A percentile compares a stretch with the other conserved stretches of the same genome.
Evolutionary conservation across 192 early-diverging fungal genomes (phyloP).

Genomic region (Paraglomus brasilianum): DNA sequence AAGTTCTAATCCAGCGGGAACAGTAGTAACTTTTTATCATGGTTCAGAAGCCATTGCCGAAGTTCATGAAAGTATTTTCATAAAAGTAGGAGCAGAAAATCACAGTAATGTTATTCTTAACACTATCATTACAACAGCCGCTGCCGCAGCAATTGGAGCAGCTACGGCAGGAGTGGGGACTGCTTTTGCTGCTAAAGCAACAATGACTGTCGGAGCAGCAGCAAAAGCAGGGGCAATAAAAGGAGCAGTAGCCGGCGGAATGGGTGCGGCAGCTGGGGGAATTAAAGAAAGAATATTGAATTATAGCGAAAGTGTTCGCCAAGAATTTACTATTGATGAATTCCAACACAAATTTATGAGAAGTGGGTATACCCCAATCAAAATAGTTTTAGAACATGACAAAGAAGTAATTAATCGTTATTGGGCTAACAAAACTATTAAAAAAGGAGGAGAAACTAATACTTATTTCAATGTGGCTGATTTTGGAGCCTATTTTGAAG

Average conservation of each 20-base stretch:
- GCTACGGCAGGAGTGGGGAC: neutral
- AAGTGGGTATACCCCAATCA: neutral
- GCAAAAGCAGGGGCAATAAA: neutral
- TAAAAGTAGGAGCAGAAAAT: neutral
- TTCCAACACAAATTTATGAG: neutral
- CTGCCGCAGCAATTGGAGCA: neutral
- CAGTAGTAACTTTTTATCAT: neutral
- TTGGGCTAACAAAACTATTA: neutral
- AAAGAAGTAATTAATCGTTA: neutral
- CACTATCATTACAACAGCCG: no score
- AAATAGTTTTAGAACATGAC: constrained; percentile 1
- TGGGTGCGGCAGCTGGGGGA: neutral
- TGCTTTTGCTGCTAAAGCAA: no score
- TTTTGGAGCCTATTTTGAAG: no score
- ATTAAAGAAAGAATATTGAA: neutral
- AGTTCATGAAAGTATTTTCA: neutral
- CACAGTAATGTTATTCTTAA: no score
- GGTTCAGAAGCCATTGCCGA: neutral
- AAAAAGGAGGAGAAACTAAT: no score
- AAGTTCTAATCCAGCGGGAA: constrained; percentile 1
- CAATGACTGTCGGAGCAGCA: no score
- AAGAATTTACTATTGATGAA: neutral
- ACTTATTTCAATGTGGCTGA: no score
- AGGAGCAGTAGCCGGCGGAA: neutral
- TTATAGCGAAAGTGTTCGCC: neutral